These are phyloP conservation scores for Penicillium paradoxum DNA, from an alignment of 495 filamentous ascomycete species.

Conservation along the genomic window DNA sequence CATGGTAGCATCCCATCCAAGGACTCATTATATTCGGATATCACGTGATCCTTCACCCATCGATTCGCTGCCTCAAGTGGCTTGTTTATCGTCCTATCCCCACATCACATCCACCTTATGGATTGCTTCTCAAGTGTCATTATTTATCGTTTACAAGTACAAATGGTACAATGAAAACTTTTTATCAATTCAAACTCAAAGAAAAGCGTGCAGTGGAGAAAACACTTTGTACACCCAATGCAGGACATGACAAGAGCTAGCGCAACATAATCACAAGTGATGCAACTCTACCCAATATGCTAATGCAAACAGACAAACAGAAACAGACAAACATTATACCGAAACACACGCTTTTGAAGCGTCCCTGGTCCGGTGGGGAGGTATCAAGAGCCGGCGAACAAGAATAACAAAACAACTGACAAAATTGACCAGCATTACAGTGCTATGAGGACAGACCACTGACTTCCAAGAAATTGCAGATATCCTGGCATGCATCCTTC, in stretches of 20 bases:
- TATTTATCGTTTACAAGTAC: background rate
- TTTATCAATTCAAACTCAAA: background rate
- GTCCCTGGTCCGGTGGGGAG: background rate
- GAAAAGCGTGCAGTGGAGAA: background rate
- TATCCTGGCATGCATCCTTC: conserved; percentile 75
- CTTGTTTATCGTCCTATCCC: too few relatives aligned
- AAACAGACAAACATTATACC: conserved; percentile 6
- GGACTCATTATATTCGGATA: too few relatives aligned
- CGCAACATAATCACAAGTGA: conserved; percentile 5
- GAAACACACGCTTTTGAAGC: background rate
- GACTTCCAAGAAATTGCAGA: conserved; percentile 63
- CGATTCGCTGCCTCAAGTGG: too few relatives aligned
- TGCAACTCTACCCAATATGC: conserved; percentile 12
- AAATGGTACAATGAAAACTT: background rate
- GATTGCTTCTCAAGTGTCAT: too few relatives aligned
- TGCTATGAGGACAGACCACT: conserved; percentile 30
- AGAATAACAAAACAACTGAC: conserved; percentile 2
- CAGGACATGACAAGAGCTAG: background rate
- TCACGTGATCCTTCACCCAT: too few relatives aligned
- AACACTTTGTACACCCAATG: background rate
- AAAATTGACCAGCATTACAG: background rate
- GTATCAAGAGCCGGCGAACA: conserved; percentile 11
- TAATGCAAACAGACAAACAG: conserved; percentile 2
- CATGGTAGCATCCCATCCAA: too few relatives aligned
- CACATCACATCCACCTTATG: too few relatives aligned